Evolutionary conservation across 345 rosid species (phyloP).

Genomic region (Geranium brycei): DNA sequence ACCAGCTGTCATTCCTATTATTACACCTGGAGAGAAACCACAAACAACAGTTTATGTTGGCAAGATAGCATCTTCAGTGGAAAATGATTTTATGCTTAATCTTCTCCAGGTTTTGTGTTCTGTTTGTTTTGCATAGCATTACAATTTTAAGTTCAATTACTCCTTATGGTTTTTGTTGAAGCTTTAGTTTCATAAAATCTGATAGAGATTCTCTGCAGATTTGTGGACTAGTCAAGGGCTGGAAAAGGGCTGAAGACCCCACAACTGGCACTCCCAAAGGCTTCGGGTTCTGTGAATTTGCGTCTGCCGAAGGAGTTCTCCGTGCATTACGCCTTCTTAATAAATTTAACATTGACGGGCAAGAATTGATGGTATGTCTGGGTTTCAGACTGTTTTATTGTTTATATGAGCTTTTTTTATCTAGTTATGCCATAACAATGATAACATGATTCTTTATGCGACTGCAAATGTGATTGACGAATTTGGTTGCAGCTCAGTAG

Average conservation of each 20-base stretch:
- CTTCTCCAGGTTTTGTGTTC: conserved; percentile 37
- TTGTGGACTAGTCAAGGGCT: conserved; percentile 87
- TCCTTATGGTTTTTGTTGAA: not conserved
- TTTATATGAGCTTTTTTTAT: not conserved
- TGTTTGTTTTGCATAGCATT: not conserved
- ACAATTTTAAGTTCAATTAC: not conserved
- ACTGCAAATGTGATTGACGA: not conserved
- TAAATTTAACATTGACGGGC: conserved; percentile 83
- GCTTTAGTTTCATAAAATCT: not conserved
- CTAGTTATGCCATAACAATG: no score
- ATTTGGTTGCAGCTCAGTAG: not conserved
- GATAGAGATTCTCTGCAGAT: conserved; percentile 27
- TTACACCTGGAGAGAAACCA: conserved; percentile 71
- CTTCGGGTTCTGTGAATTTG: conserved; percentile 95
- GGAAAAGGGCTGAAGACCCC: conserved; percentile 81
- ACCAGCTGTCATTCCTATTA: conserved; percentile 53
- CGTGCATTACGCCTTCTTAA: conserved; percentile 82
- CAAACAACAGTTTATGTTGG: conserved; percentile 94
- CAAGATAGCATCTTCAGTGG: conserved; percentile 80
- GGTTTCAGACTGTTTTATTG: conserved; percentile 1
- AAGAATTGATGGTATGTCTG: conserved; percentile 69
- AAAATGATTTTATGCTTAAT: conserved; percentile 77
- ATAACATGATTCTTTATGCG: not conserved
- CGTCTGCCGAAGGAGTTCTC: conserved; percentile 90
- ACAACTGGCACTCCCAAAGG: conserved; percentile 71